phyloP scores from a whole-genome alignment of 352 stramenopile genomes.

The Phytophthora syringae region DNA sequence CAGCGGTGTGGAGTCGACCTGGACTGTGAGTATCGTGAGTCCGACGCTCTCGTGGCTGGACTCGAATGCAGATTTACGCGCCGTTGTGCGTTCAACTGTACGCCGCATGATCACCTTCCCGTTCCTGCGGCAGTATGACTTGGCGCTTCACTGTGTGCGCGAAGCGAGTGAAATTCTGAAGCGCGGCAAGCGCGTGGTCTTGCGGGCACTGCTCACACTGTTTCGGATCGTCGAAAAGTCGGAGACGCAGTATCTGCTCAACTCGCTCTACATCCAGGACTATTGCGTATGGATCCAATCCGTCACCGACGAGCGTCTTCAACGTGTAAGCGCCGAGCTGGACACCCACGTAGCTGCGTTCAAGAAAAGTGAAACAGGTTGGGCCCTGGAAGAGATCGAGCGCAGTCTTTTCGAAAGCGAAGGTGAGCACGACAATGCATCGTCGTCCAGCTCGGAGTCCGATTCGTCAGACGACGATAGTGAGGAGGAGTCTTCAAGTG shows the following conservation, averaged over 20 bases:
- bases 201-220: conserved; percentile 92
- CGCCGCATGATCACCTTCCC: conserved; percentile 96
- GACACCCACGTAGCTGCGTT: conserved; percentile 43
- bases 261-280: conserved; percentile 96
- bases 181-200: conserved; percentile 86
- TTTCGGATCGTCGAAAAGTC: conserved; percentile 93
- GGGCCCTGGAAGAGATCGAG: conserved; percentile 82
- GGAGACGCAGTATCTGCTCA: conserved; percentile 97
- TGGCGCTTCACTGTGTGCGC: conserved; percentile 79
- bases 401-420: conserved; percentile 44
- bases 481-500: conserved; percentile 37
- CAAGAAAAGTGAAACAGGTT: conserved; percentile 72
- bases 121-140: conserved; percentile 93
- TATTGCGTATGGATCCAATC: conserved; percentile 92
- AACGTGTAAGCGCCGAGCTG: conserved; percentile 45
- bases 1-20: conserved; percentile 95
- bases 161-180: conserved; percentile 90
- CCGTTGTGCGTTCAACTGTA: conserved; percentile 75
- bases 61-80: conserved; percentile 56
- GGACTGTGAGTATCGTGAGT: conserved; percentile 96
- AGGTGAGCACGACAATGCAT: conserved; percentile 25
- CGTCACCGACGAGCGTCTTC: conserved; percentile 55
- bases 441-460: conserved; percentile 34
- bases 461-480: conserved; percentile 36
- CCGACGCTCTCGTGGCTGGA: conserved; percentile 96